Conservation (phyloP, 371 early-diverging fungal genomes). For the Spiromyces aspiralis region DNA sequence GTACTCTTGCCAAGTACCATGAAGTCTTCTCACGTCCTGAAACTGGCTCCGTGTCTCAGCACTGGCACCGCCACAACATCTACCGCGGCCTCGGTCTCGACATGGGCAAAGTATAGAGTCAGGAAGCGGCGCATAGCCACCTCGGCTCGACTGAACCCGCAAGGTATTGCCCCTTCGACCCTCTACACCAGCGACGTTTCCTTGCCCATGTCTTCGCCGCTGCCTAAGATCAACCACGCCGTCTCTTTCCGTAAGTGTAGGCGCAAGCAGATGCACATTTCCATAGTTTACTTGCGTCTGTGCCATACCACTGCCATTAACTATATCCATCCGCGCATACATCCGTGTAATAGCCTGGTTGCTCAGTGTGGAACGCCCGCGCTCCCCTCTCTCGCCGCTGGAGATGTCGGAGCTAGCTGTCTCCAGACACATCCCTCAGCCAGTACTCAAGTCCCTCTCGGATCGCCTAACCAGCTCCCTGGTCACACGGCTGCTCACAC, state of each 20-base stretch:
- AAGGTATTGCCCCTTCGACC: not conserved
- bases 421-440: not conserved
- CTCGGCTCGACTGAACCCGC: not conserved
- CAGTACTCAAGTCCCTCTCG: not conserved
- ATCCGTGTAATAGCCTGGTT: not conserved
- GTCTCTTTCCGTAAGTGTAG: not conserved
- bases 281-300: too few species aligned
- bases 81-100: too few species aligned
- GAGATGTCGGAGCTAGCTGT: not conserved
- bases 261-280: too few species aligned
- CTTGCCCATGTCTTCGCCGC: not conserved
- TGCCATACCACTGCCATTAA: too few species aligned
- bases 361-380: not conserved
- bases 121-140: not conserved
- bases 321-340: too few species aligned
- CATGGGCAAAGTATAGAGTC: not conserved
- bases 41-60: too few species aligned
- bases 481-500: not conserved
- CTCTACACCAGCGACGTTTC: not conserved
- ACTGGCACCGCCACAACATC: too few species aligned
- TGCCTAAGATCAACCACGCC: not conserved
- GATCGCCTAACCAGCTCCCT: not conserved
- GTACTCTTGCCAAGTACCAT: too few species aligned
- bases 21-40: too few species aligned
- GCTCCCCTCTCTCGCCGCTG: not conserved